Base-by-base conservation (phyloP, 441 rosid genomes). In the Flueggea neowawraea region DNA sequence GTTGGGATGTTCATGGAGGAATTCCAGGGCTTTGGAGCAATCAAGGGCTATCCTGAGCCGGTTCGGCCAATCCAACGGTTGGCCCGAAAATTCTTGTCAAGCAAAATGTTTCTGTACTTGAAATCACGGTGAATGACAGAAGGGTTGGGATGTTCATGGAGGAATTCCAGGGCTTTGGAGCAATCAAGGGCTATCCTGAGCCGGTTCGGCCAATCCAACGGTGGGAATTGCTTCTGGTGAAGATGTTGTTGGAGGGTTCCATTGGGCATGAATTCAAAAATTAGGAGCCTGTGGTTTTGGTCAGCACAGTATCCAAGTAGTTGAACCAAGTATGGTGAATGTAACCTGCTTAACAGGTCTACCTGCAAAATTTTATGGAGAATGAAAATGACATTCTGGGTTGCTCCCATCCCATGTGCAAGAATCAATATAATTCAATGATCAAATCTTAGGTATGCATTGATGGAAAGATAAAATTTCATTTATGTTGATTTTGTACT, bases 221-320 rank as follows among this genome's bases (percentile, higher is more conserved):
- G 77, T 57, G 59, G 75, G 45, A 57, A 55, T 68, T 69, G 82
- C 57, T 62, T 71, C 48, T 64, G 75, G 66, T 90, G 87, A 22
- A 93, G 84, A 68, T 82, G 88, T 15, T 76, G 75, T 58, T 84
- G 82, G 15, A 93, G 86, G 6, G 83, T 75, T 10, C 92, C 95
- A 55, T 80, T 84, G 6, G 96, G 82, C 97, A 90, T 88, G 76
- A 75, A 84, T 57, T 90, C 91, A 68, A 78, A 82, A 47, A 93
- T 66, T 0, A 93, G 74, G 54, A 93, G 77, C 66, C 98, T 85
- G 52, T 93, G 96, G 67, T 80, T 65, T 65, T 84, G 90, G 77
- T 93, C 98, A 41, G 98, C 98, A 78, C 98, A 93, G 50, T 93
- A 93, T 64, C 98, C 96, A 44, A 90, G 79, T 51, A 93, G 80